phyloP scores from a whole-genome alignment of 1,139 yeast species.

The Kodamaea alishanica region DNA sequence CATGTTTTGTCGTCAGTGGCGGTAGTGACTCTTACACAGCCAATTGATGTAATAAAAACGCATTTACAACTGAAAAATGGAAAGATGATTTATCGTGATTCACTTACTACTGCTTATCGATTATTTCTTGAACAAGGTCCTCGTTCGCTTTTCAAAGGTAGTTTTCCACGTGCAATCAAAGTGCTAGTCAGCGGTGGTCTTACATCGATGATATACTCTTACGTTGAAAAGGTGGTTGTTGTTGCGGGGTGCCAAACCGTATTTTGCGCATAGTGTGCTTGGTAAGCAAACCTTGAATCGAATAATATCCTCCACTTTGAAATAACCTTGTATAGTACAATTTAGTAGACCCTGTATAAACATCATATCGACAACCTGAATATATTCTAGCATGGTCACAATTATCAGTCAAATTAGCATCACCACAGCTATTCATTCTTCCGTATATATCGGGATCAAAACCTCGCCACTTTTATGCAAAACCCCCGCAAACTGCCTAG shows the following conservation, averaged over 20 bases:
- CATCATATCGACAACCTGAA: too few relatives aligned
- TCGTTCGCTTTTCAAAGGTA: slow-evolving; percentile 68
- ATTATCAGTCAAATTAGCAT: too few relatives aligned
- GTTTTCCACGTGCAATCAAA: slow-evolving; percentile 74
- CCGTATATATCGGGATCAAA: slow-evolving; percentile 51
- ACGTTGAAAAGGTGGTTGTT: slow-evolving; percentile 50
- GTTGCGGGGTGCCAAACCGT: slow-evolving; percentile 50
- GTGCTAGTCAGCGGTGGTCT: slow-evolving; percentile 79
- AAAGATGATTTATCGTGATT: slow-evolving; percentile 57
- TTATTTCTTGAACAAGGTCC: slow-evolving; percentile 69
- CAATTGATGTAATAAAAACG: slow-evolving; percentile 85
- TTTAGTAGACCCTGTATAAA: neutral
- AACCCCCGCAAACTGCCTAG: slow-evolving; percentile 48
- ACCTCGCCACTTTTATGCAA: slow-evolving; percentile 47
- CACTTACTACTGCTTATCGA: slow-evolving; percentile 68
- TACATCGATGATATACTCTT: slow-evolving; percentile 65
- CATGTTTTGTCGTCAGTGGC: slow-evolving; percentile 59
- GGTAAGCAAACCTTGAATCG: neutral
- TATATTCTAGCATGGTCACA: too few relatives aligned
- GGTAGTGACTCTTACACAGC: slow-evolving; percentile 81
- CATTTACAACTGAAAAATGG: slow-evolving; percentile 81
- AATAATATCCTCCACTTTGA: neutral
- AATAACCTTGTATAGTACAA: neutral
- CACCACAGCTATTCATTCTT: slow-evolving; percentile 9
- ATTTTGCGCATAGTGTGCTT: slow-evolving; percentile 31